phyloP scores from a whole-genome alignment of 1,139 yeast genomes.

The Barnettozyma hawaiiensis region DNA sequence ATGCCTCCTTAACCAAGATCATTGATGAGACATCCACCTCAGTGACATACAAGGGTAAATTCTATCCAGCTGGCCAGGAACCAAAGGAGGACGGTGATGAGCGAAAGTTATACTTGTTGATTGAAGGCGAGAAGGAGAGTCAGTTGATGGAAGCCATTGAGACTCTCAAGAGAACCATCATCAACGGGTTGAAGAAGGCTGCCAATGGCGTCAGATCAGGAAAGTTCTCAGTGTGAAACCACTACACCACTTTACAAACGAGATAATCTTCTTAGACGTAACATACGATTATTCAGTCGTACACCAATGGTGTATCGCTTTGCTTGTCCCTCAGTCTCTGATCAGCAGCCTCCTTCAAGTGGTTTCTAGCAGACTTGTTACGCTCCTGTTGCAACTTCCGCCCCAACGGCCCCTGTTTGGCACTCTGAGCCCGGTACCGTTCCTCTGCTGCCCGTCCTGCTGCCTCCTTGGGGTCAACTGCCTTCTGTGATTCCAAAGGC shows the following conservation, averaged over 20 bases:
- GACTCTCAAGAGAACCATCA: slow-evolving; percentile 53
- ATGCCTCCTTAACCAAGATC: slow-evolving; percentile 58
- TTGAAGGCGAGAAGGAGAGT: slow-evolving; percentile 69
- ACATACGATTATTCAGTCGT: too few relatives aligned
- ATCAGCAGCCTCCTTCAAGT: slow-evolving; percentile 18
- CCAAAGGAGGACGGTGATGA: slow-evolving; percentile 50
- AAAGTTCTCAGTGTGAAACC: slow-evolving; percentile 22
- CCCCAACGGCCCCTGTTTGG: slow-evolving; percentile 23
- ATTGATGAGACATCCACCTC: slow-evolving; percentile 73
- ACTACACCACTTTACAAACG: too few relatives aligned
- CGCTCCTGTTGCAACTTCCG: slow-evolving; percentile 26
- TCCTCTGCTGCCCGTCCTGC: slow-evolving; percentile 63
- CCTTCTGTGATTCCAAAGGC: slow-evolving; percentile 27
- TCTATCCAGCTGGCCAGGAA: slow-evolving; percentile 49
- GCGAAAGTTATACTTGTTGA: slow-evolving; percentile 69
- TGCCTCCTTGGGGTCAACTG: slow-evolving; percentile 42
- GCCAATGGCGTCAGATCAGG: slow-evolving; percentile 20
- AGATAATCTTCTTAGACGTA: too few relatives aligned
- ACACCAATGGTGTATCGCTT: slow-evolving; percentile 19
- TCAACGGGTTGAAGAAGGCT: slow-evolving; percentile 41
- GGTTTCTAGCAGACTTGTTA: slow-evolving; percentile 16
- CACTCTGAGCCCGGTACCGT: slow-evolving; percentile 11
- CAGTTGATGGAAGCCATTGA: slow-evolving; percentile 64
- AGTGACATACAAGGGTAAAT: slow-evolving; percentile 79
- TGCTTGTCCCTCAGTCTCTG: slow-evolving; percentile 11